Evolutionary conservation across 495 filamentous ascomycete genomes (phyloP).

Genomic region (Daldinia loculata): DNA sequence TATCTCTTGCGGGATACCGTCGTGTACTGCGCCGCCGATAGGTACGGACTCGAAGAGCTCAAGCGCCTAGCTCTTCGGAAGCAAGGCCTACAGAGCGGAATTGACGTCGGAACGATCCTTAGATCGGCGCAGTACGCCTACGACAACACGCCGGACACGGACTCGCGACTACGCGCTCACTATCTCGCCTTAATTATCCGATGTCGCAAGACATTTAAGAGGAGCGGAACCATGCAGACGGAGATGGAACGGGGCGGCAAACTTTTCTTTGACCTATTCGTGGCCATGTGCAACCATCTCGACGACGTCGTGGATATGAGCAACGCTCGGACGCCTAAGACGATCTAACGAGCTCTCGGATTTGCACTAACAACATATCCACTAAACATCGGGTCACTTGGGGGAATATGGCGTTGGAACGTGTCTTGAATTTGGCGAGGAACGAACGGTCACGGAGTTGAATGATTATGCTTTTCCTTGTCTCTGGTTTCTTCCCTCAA

Average conservation of each 20-base stretch:
- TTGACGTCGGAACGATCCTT: conserved; percentile 86
- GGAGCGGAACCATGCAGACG: conserved; percentile 95
- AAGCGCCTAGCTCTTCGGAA: conserved; percentile 89
- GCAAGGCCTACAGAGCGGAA: conserved; percentile 86
- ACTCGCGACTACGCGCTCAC: conserved; percentile 89
- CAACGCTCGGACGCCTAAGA: conserved; percentile 61
- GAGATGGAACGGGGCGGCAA: conserved; percentile 93
- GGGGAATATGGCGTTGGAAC: conserved; percentile 29
- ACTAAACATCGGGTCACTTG: conserved; percentile 37
- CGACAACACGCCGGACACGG: conserved; percentile 89
- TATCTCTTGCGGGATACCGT: conserved; percentile 86
- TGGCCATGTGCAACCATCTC: conserved; percentile 96
- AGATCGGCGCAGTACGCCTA: conserved; percentile 92
- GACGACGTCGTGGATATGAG: conserved; percentile 81
- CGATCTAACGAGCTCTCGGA: conserved; percentile 52
- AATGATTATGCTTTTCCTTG: conserved; percentile 41
- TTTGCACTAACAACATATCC: conserved; percentile 36
- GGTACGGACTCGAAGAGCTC: conserved; percentile 84
- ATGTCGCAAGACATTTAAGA: conserved; percentile 92
- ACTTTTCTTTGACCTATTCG: conserved; percentile 97
- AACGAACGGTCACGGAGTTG: conserved; percentile 29
- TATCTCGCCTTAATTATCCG: conserved; percentile 95
- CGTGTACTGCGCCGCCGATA: conserved; percentile 89
- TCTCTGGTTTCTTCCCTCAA: conserved; percentile 51
- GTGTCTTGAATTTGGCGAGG: conserved; percentile 40